Conservation (phyloP, 176 grass and related monocot species). For the Triticum timopheevii region DNA sequence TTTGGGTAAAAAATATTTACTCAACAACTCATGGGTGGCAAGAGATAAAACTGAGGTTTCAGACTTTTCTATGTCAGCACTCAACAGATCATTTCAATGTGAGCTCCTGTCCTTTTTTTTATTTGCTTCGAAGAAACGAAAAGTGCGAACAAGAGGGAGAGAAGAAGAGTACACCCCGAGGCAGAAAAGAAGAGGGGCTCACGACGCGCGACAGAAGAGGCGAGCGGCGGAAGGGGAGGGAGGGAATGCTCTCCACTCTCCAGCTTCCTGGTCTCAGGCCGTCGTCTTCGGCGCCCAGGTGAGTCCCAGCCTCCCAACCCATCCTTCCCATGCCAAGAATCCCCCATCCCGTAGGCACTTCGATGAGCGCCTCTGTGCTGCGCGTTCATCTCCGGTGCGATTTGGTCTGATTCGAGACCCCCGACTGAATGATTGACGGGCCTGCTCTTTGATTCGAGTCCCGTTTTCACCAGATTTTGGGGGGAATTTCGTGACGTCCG, state of each 20-base stretch:
- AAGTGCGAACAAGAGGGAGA: neutral
- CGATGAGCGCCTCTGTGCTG: neutral
- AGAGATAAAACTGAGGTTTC: neutral
- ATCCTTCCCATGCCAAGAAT: neutral
- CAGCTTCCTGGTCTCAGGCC: conserved; percentile 11
- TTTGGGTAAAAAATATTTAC: neutral
- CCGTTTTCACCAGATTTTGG: conserved; percentile 19
- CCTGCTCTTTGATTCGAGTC: neutral
- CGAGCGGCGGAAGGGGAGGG: neutral
- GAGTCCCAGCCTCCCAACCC: neutral
- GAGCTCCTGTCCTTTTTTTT: neutral
- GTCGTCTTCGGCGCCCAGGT: conserved; percentile 16
- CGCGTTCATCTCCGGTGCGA: neutral
- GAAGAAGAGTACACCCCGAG: neutral
- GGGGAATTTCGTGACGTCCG: neutral
- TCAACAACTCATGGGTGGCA: neutral
- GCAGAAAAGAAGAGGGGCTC: neutral
- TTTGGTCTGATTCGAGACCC: neutral
- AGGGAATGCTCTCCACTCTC: conserved; percentile 3
- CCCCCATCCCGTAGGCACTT: neutral
- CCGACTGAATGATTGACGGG: neutral
- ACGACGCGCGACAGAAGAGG: neutral
- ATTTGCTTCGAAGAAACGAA: conserved; percentile 37
- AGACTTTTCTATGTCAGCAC: neutral
- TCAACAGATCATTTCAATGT: neutral